Conservation (phyloP, 2,329 filamentous ascomycete species). For the Xylariales sp. region DNA sequence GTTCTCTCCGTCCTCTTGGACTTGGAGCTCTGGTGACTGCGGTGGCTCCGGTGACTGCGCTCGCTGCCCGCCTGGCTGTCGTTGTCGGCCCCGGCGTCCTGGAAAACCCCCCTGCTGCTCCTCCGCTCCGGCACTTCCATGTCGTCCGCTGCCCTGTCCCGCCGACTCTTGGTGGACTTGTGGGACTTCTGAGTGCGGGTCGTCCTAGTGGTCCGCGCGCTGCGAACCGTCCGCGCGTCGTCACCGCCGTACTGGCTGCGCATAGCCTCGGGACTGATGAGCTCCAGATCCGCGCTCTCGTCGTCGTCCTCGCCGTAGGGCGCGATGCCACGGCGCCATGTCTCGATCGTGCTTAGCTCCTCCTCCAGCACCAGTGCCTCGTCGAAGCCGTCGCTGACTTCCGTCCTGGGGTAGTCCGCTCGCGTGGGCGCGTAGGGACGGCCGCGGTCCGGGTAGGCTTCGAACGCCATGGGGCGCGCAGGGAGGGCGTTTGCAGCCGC, state of each 20-base stretch:
- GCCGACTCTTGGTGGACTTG: slow-evolving; percentile 13
- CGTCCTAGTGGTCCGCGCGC: slow-evolving; percentile 22
- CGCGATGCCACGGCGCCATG: slow-evolving; percentile 53
- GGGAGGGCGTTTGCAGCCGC: slow-evolving; percentile 10
- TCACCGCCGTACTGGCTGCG: slow-evolving; percentile 35
- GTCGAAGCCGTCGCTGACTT: slow-evolving; percentile 34
- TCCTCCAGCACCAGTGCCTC: slow-evolving; percentile 55
- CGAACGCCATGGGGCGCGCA: slow-evolving; percentile 24
- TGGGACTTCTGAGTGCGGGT: slow-evolving; percentile 22
- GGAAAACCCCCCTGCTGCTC: slow-evolving; percentile 24
- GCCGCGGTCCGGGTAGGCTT: slow-evolving; percentile 18
- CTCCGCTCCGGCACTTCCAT: slow-evolving; percentile 7
- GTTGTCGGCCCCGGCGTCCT: slow-evolving; percentile 15
- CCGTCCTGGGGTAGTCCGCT: slow-evolving; percentile 3
- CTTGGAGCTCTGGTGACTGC: slow-evolving; percentile 24
- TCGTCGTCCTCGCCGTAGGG: slow-evolving; percentile 41
- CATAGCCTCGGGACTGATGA: slow-evolving; percentile 52
- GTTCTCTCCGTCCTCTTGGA: slow-evolving; percentile 31
- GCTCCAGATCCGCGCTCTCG: slow-evolving; percentile 47
- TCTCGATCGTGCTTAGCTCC: slow-evolving; percentile 54
- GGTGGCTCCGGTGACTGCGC: slow-evolving; percentile 21
- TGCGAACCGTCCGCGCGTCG: slow-evolving; percentile 25
- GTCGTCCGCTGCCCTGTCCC: slow-evolving; percentile 1
- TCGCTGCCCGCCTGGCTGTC: slow-evolving; percentile 32
- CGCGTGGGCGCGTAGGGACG: slow-evolving; percentile 8